Evolutionary conservation across 1,284 basidiomycete genomes (phyloP).

Genomic region (Somion occarium): DNA sequence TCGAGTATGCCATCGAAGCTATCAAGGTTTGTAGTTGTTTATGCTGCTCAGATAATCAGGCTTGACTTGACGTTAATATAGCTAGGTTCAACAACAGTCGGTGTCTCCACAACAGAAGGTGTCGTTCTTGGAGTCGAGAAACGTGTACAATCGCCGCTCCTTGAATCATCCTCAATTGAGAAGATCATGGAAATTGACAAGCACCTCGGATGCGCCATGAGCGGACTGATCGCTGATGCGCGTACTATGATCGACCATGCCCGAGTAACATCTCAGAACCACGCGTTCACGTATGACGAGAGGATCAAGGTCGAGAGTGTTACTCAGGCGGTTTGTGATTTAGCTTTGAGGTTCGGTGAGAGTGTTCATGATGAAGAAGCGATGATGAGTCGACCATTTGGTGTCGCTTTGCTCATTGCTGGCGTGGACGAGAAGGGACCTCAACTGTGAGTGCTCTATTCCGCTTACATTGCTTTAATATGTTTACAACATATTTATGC

Average conservation of each 20-base stretch:
- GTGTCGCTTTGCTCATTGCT: slow-evolving; percentile 95
- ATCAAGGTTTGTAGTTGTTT: slow-evolving; percentile 81
- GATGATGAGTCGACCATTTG: slow-evolving; percentile 99
- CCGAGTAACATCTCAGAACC: slow-evolving; percentile 94
- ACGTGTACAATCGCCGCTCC: slow-evolving; percentile 94
- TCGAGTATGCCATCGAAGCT: slow-evolving; percentile 99
- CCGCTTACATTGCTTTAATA: neutral
- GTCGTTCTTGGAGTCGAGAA: slow-evolving; percentile 97
- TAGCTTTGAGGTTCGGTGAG: slow-evolving; percentile 97
- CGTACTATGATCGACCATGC: slow-evolving; percentile 99
- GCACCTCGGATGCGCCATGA: slow-evolving; percentile 98
- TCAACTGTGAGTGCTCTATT: slow-evolving; percentile 67
- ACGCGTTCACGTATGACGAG: slow-evolving; percentile 97
- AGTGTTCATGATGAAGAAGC: slow-evolving; percentile 98
- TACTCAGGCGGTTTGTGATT: slow-evolving; percentile 97
- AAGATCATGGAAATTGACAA: slow-evolving; percentile 99
- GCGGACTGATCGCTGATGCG: slow-evolving; percentile 95
- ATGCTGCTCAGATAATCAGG: neutral
- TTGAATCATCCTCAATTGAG: slow-evolving; percentile 95
- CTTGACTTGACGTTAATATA: slow-evolving; percentile 30
- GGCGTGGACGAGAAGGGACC: slow-evolving; percentile 96
- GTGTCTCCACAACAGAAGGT: slow-evolving; percentile 83
- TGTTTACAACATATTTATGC: neutral
- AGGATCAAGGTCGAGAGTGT: slow-evolving; percentile 94
- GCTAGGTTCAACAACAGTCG: slow-evolving; percentile 98